phyloP scores from a whole-genome alignment of 306 rosid species.

The Cicer yamashitae region DNA sequence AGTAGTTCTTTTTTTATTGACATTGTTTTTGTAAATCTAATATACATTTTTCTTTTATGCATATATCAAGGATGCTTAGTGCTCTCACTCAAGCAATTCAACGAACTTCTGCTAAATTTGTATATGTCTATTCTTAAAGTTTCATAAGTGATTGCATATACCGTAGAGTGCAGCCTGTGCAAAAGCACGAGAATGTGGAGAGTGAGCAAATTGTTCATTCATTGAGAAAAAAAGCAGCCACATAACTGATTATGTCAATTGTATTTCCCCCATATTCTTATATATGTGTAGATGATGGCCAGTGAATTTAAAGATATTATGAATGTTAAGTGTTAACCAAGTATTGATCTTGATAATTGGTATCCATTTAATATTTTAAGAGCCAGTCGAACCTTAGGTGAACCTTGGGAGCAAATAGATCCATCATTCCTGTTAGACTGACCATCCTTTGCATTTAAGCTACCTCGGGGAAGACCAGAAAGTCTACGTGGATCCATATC shows the following conservation, averaged over 20 bases:
- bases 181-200: not conserved
- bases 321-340: slow-evolving; percentile 27
- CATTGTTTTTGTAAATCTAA: not conserved
- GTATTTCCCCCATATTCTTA: not conserved
- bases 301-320: not conserved
- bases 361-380: slow-evolving; percentile 34
- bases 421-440: slow-evolving; percentile 71
- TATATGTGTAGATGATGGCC: not conserved
- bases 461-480: slow-evolving; percentile 74
- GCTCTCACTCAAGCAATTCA: slow-evolving; percentile 29
- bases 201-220: not conserved
- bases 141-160: slow-evolving; percentile 4
- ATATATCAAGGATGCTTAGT: not conserved
- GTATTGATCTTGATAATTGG: slow-evolving; percentile 7
- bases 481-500: slow-evolving; percentile 90
- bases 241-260: not conserved
- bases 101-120: not conserved
- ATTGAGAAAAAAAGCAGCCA: not conserved
- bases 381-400: slow-evolving; percentile 68
- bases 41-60: not conserved
- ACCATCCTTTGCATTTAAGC: slow-evolving; percentile 73
- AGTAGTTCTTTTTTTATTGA: slow-evolving; percentile 12
- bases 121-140: slow-evolving; percentile 11
- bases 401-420: slow-evolving; percentile 79
- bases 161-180: not conserved